Base-by-base conservation (phyloP, 208 protist genomes). In the Crithidia acanthocephali region DNA sequence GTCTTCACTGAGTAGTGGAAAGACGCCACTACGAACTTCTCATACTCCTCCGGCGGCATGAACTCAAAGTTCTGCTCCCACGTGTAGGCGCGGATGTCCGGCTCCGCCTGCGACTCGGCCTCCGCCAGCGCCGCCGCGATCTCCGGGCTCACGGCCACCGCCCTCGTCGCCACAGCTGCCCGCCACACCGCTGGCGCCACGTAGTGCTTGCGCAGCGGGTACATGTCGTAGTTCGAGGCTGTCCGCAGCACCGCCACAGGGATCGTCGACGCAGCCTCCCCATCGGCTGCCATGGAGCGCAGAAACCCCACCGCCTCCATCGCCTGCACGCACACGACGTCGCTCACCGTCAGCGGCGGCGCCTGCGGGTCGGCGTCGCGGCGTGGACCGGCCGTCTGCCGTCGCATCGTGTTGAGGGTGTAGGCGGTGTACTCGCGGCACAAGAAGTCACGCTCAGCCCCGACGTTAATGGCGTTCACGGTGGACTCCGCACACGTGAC, bases 301-400 rank as follows among this genome's bases (percentile, higher is more conserved):
- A 90, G 61, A 56, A 90, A 87, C 10, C 82, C 81, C 45, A 86
- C 71, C 37, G 69, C 65, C 60, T 87, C 81, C 85, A 90, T 90
- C 28, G 85, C 81, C 63, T 81, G 82, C 47, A 90, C 85, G 60
- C 85, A 90, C 33, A 80, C 76, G 16, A 81, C 82, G 18, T 87
- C 74, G 51, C 69, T 66, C 33, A 69, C 69, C 15, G 82, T 82
- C 55, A 72, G 53, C 28, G 58, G 58, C 13, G 45, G 30, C 20
- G 8, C 44, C n/a, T 33, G 40, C n/a, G 70, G 30, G 16, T 59
- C 52, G 13, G 42, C 61, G 33, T 63, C 65, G 35, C 67, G 30
- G 40, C 67, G 56, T 20, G 25, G 32, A 22, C 32, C 51, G 2
- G 35, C 60, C 0, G 23, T 48, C 45, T 51, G 40, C 20, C 37